Evolutionary conservation across 1,284 basidiomycete genomes (phyloP), one percentile per base, ranked within the genome.

Genomic region (Boletus semigastroideus): DNA sequence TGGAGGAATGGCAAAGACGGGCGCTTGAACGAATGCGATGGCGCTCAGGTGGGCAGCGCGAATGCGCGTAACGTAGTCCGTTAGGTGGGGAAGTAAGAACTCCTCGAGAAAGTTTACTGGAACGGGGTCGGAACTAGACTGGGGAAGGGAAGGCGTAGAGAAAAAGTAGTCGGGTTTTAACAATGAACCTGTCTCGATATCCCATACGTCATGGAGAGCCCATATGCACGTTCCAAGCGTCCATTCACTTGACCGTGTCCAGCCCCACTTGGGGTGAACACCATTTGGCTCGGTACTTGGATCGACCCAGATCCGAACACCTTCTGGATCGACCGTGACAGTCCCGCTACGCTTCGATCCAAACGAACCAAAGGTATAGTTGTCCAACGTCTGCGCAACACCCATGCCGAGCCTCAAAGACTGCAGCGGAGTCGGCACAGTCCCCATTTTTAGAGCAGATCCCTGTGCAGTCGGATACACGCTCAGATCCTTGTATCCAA

Each of bases 151-250:
- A 54, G 64, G 84, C 62, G 61, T 61, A 42, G 69, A 76, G 34
- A 65, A 69, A 72, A 99, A 99, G 73, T 99, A 98, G 55, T 87
- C 79, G 0, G 92, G 88, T 36, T 77, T 73, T 49, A 94, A 76
- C 3, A 96, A 67, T 31, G 78, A 81, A 14, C 84, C 83, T 0
- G 84, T 83, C 43, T 82, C 73, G 51, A 83, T 44, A 63, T 98
- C 90, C 96, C 96, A 99, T 0, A 98, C 89, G 48, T 88, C 92
- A 65, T 98, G 95, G 59, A 84, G 80, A 0, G 94, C 94, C 96
- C 96, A 99, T 28, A 92, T 73, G 66, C 94, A 97, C 8, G 75
- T 84, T 6, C 95, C 94, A 3, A 98, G 73, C 51, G 80, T 75
- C 96, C 96, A 99, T 5, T 77, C 76, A 0, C 73, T 62, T 14